Evolutionary conservation across 192 early-diverging fungal genomes (phyloP).

Genomic region (Rhizoclosmatium globosum): DNA sequence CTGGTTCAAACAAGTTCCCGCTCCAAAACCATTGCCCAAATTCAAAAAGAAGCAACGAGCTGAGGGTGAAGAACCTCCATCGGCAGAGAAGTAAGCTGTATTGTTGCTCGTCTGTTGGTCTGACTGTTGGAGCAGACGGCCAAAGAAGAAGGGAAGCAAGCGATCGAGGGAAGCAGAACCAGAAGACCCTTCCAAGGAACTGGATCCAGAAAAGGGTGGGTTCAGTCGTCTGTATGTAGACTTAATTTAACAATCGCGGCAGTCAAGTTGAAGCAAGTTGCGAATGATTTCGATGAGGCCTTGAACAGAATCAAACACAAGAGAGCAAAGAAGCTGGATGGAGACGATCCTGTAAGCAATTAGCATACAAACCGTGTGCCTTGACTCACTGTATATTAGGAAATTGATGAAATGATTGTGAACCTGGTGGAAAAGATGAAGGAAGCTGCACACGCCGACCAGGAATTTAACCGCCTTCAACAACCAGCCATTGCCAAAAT

Average conservation of each 20-base stretch:
- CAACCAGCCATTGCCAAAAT: conserved; percentile 76
- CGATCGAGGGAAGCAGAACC: conserved; percentile 14
- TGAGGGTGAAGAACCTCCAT: neutral
- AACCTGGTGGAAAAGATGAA: conserved; percentile 60
- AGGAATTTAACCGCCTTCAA: conserved; percentile 64
- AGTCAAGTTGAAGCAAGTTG: conserved; percentile 37
- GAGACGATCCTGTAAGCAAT: conserved; percentile 36
- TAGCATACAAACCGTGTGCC: neutral
- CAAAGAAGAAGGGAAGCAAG: conserved; percentile 41
- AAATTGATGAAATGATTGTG: conserved; percentile 54
- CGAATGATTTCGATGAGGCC: conserved; percentile 51
- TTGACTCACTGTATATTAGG: conserved; percentile 13
- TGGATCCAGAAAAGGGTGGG: conserved; percentile 31
- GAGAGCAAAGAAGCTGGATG: conserved; percentile 43
- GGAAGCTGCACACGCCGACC: conserved; percentile 69
- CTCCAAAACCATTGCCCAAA: conserved; percentile 37
- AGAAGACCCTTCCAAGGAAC: conserved; percentile 12
- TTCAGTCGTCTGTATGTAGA: neutral
- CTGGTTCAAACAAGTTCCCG: neutral
- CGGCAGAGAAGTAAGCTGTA: conserved; percentile 1
- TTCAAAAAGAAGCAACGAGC: conserved; percentile 49
- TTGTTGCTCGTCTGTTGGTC: neutral
- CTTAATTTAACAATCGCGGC: conserved; percentile 4
- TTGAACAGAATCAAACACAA: conserved; percentile 47
- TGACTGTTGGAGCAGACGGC: conserved; percentile 31